These are phyloP conservation scores for Nannizzia gypsea DNA, from an alignment of 2,329 filamentous ascomycete genomes.

Conservation along the genomic window DNA sequence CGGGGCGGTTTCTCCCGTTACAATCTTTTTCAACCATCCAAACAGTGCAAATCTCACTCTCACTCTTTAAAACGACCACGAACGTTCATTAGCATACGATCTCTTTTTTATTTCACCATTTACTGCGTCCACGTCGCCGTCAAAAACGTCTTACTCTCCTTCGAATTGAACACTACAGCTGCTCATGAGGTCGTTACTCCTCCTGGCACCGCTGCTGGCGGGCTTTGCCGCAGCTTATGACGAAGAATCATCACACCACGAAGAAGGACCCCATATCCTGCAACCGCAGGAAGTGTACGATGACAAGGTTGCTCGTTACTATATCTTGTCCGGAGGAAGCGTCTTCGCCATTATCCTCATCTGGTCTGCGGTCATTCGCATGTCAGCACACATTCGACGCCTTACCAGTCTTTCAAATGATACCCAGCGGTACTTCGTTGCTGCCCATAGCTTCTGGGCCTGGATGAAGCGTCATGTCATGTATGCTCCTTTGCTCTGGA, in stretches of 20 bases:
- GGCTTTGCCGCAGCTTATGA: neutral
- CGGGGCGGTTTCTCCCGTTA: no score
- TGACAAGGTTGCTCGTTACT: constrained; percentile 47
- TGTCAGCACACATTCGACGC: constrained; percentile 58
- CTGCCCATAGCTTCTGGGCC: constrained; percentile 44
- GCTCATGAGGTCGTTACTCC: neutral
- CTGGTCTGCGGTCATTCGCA: constrained; percentile 52
- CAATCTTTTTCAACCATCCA: no score
- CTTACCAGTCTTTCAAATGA: constrained; percentile 67
- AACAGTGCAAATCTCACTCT: no score
- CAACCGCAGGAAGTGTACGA: constrained; percentile 30
- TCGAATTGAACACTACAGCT: neutral
- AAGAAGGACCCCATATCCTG: neutral
- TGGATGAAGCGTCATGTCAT: constrained; percentile 58
- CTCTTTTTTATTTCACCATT: neutral
- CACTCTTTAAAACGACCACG: neutral
- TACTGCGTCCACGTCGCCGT: neutral
- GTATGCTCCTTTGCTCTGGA: constrained; percentile 35
- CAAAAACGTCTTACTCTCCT: neutral
- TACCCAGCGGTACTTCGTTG: constrained; percentile 65
- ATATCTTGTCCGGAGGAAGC: constrained; percentile 52
- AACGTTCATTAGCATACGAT: neutral
- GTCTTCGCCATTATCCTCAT: constrained; percentile 52
- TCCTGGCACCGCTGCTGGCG: neutral
- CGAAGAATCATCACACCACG: neutral